phyloP scores from a whole-genome alignment of 1,284 basidiomycete genomes.

The Peniophora sp. region DNA sequence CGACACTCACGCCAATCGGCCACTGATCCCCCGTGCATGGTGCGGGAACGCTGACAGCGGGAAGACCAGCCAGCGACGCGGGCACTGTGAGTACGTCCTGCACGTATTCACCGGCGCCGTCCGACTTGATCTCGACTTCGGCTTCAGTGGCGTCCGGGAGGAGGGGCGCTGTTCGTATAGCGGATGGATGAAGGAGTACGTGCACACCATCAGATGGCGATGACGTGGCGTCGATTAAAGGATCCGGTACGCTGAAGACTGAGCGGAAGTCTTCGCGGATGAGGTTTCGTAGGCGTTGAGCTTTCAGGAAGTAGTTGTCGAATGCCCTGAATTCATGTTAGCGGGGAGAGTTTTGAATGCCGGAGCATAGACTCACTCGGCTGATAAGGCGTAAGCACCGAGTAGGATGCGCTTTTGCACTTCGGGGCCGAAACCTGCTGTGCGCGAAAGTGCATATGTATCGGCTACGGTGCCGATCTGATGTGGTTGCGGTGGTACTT shows the following conservation, averaged over 20 bases:
- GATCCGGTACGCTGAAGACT: slow-evolving; percentile 55
- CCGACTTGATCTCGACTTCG: slow-evolving; percentile 5
- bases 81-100: slow-evolving; percentile 93
- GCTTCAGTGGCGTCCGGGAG: slow-evolving; percentile 28
- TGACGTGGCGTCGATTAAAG: slow-evolving; percentile 21
- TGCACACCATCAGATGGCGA: slow-evolving; percentile 47
- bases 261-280: slow-evolving; percentile 71
- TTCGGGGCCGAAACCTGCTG: slow-evolving; percentile 74
- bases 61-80: slow-evolving; percentile 84
- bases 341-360: neutral
- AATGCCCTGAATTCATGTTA: slow-evolving; percentile 57
- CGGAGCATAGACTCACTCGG: slow-evolving; percentile 55
- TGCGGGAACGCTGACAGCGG: slow-evolving; percentile 70
- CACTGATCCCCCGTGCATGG: slow-evolving; percentile 48
- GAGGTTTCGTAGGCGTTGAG: slow-evolving; percentile 52
- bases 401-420: slow-evolving; percentile 86
- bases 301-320: slow-evolving; percentile 94
- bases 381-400: slow-evolving; percentile 87
- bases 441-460: slow-evolving; percentile 54
- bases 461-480: slow-evolving; percentile 25
- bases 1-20: slow-evolving; percentile 83
- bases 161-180: slow-evolving; percentile 70
- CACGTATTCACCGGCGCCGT: slow-evolving; percentile 56
- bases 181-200: slow-evolving; percentile 79
- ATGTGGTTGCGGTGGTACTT: neutral